phyloP scores from a whole-genome alignment of 73 alveolate genomes.

The Strombidium stylifer region DNA sequence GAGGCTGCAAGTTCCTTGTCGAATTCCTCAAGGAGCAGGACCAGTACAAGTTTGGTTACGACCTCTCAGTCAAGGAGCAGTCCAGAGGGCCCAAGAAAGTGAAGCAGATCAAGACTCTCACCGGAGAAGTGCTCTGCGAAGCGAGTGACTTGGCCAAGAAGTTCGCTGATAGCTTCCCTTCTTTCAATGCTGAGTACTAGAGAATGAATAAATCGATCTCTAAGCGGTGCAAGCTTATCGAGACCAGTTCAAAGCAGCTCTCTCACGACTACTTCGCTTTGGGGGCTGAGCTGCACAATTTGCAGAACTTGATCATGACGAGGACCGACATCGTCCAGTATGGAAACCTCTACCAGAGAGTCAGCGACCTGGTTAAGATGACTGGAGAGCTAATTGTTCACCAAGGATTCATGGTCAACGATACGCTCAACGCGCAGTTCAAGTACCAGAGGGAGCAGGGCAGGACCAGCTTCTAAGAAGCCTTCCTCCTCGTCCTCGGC shows the following conservation, averaged over 20 bases:
- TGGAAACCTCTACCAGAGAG: constrained; percentile 13
- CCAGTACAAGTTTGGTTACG: background rate
- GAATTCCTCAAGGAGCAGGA: constrained; percentile 37
- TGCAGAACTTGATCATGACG: background rate
- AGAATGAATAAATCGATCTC: constrained; percentile 13
- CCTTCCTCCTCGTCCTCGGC: constrained; percentile 9
- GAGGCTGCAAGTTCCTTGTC: constrained; percentile 25
- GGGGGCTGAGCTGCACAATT: constrained; percentile 22
- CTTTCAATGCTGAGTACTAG: background rate
- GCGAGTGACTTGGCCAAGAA: constrained; percentile 15
- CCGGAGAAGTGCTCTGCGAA: constrained; percentile 21
- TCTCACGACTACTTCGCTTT: constrained; percentile 28
- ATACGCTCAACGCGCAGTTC: constrained; percentile 25
- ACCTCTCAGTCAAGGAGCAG: background rate
- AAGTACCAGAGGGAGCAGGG: constrained; percentile 33
- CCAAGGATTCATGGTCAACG: constrained; percentile 26
- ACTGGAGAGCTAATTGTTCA: constrained; percentile 25
- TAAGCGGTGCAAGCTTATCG: constrained; percentile 7
- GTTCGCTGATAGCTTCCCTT: constrained; percentile 14
- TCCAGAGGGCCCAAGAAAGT: constrained; percentile 21
- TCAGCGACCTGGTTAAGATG: background rate
- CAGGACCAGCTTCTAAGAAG: constrained; percentile 12
- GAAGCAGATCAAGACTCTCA: constrained; percentile 4
- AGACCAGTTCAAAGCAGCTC: constrained; percentile 22
- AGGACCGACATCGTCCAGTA: constrained; percentile 17